Percentiles rank a stretch among this genome's conserved stretches.
Evolutionary conservation across 2,329 filamentous ascomycete species (phyloP).

Genomic region (Fusarium sp.): DNA sequence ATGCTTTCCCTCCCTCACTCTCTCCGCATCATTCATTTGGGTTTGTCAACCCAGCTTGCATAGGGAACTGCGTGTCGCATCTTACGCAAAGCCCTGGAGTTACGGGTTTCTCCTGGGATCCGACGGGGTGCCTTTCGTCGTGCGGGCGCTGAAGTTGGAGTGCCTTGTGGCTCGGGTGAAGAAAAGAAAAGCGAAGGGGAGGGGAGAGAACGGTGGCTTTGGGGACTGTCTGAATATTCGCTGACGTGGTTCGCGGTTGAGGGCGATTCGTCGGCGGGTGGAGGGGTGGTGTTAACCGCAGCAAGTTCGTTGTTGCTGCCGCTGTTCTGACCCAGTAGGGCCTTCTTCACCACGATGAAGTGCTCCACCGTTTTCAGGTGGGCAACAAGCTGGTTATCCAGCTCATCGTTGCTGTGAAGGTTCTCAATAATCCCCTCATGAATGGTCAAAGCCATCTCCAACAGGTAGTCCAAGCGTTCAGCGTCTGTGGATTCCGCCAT

Average conservation of each 20-base stretch:
- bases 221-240: background rate
- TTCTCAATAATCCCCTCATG: background rate
- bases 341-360: background rate
- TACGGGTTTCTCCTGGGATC: background rate
- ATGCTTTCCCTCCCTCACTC: too few species aligned
- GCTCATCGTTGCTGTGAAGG: background rate
- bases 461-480: background rate
- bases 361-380: background rate
- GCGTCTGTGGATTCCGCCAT: background rate
- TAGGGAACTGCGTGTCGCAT: background rate
- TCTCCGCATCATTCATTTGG: background rate
- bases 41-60: background rate
- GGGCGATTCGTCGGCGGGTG: rapidly evolving
- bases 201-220: rapidly evolving
- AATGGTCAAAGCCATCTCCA: background rate
- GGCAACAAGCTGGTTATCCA: background rate
- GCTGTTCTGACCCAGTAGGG: background rate
- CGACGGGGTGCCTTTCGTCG: background rate
- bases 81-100: background rate
- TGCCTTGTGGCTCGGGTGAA: background rate
- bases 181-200: background rate
- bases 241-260: rapidly evolving
- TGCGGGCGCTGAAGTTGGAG: background rate
- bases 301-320: too few species aligned
- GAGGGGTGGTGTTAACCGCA: background rate